Conservation (phyloP, 2,329 filamentous ascomycete species). For the Trichoderma guizhouense region DNA sequence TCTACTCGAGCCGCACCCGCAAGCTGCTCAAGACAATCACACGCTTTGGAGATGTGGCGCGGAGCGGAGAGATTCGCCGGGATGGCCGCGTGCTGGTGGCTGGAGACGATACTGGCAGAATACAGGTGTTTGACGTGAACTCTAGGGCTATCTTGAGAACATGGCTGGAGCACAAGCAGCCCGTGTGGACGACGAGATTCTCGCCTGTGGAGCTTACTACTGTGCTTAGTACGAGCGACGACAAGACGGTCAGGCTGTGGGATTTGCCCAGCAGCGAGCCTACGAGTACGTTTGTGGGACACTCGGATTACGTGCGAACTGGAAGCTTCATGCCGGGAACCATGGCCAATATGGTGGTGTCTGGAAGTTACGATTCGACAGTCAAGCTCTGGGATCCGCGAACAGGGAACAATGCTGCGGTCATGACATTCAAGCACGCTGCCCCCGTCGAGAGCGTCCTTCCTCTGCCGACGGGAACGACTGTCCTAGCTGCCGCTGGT, state of each 20-base stretch:
- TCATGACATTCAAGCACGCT: conserved; percentile 95
- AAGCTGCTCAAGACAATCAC: conserved; percentile 93
- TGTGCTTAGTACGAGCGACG: conserved; percentile 86
- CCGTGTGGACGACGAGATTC: conserved; percentile 88
- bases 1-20: conserved; percentile 87
- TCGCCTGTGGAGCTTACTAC: conserved; percentile 84
- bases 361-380: conserved; percentile 91
- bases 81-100: conserved; percentile 89
- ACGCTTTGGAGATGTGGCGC: conserved; percentile 86
- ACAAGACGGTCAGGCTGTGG: conserved; percentile 90
- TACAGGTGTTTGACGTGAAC: conserved; percentile 90
- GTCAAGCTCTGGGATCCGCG: conserved; percentile 92
- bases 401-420: conserved; percentile 59
- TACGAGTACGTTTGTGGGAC: conserved; percentile 75
- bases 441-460: conserved; percentile 86
- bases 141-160: conserved; percentile 91
- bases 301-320: conserved; percentile 87
- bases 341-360: conserved; percentile 73
- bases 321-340: conserved; percentile 79
- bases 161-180: conserved; percentile 91
- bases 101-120: conserved; percentile 84
- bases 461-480: conserved; percentile 80
- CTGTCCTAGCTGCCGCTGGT: conserved; percentile 77
- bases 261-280: conserved; percentile 80
- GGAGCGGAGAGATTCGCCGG: conserved; percentile 80